These are phyloP conservation scores for Tolypocladium amazonense DNA, from an alignment of 2,329 filamentous ascomycete species.

Conservation along the genomic window DNA sequence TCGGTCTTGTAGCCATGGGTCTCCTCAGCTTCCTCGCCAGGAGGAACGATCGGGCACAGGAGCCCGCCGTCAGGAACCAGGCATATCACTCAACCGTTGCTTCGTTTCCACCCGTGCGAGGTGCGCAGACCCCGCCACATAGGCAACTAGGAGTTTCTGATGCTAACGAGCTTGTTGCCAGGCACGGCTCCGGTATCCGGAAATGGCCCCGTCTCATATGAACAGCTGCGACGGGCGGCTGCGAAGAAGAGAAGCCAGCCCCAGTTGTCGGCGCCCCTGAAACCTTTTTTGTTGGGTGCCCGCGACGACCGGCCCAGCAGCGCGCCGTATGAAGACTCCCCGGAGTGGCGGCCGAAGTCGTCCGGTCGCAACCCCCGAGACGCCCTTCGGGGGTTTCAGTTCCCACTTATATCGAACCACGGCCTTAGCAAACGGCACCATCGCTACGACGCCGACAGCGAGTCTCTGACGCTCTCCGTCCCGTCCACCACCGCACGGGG, in stretches of 20 bases:
- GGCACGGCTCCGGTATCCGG: neutral
- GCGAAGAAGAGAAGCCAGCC: neutral
- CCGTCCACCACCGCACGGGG: neutral
- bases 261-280: neutral
- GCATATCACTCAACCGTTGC: neutral
- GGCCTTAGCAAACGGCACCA: neutral
- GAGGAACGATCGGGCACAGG: neutral
- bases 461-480: neutral
- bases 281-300: neutral
- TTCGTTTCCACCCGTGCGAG: neutral
- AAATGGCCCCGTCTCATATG: neutral
- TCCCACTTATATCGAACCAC: neutral
- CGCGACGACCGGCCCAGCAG: neutral
- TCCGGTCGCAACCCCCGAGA: neutral
- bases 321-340: neutral
- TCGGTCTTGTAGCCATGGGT: neutral
- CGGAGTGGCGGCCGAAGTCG: constrained; percentile 3
- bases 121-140: neutral
- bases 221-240: neutral
- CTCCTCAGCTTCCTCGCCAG: constrained; percentile 2
- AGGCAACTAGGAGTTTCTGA: neutral
- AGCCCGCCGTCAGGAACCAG: neutral
- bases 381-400: neutral
- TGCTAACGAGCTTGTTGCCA: neutral
- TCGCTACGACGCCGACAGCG: neutral